A percentile compares a stretch with the other conserved stretches of the same genome.
Conservation (phyloP, 257 asterid genomes). For the Handroanthus guayacan region DNA sequence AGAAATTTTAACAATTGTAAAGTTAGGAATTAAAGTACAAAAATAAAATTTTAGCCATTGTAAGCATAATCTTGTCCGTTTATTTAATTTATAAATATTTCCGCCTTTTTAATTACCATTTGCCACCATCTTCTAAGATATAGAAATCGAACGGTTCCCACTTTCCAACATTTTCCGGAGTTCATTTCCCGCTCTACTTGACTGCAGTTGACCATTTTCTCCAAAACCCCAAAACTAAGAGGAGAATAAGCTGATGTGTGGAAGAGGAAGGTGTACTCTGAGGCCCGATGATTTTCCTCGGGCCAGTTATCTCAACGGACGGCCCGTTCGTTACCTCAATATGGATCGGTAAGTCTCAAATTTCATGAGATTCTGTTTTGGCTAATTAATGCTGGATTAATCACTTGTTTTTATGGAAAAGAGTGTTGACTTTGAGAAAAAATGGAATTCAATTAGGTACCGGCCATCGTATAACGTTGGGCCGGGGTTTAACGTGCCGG, state of each 20-base stretch:
- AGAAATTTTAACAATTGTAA: no score
- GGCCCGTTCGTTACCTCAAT: slow-evolving; percentile 69
- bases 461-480: slow-evolving; percentile 83
- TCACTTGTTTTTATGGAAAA: background rate
- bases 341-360: slow-evolving; percentile 62
- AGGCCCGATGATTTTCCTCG: slow-evolving; percentile 67
- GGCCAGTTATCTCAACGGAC: slow-evolving; percentile 74
- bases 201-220: slow-evolving; percentile 22
- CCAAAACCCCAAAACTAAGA: slow-evolving; percentile 26
- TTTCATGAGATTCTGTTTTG: background rate
- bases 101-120: no score
- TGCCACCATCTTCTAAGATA: no score
- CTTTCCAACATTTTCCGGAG: background rate
- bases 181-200: slow-evolving; percentile 44
- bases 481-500: slow-evolving; percentile 90
- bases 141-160: slow-evolving; percentile 31
- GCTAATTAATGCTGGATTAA: background rate
- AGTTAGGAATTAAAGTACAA: no score
- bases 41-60: no score
- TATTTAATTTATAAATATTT: no score
- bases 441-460: slow-evolving; percentile 50
- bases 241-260: slow-evolving; percentile 62
- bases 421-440: slow-evolving; percentile 1
- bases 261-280: slow-evolving; percentile 82
- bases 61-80: no score